phyloP scores from a whole-genome alignment of 345 rosid species.

The Citrus glauca region DNA sequence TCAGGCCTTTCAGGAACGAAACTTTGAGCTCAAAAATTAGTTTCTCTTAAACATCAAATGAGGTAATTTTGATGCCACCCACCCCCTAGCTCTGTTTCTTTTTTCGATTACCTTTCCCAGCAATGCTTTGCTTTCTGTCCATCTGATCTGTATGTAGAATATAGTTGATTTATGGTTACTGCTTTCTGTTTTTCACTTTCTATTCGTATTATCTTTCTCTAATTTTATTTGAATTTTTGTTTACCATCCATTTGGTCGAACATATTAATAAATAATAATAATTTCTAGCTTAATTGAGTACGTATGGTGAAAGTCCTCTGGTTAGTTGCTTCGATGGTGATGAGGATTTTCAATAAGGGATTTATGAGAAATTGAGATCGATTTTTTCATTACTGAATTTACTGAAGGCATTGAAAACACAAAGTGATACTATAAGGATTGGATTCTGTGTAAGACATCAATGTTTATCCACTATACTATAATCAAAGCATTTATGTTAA shows the following conservation, averaged over 20 bases:
- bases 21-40: background rate
- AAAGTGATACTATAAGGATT: background rate
- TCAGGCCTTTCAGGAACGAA: background rate
- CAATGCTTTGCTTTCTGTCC: background rate
- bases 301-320: background rate
- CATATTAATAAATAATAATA: background rate
- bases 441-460: background rate
- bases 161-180: background rate
- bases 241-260: background rate
- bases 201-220: background rate
- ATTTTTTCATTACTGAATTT: no score
- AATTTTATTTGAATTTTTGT: background rate
- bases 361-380: background rate
- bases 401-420: background rate
- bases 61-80: conserved; percentile 9
- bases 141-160: background rate
- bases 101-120: background rate
- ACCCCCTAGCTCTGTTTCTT: background rate
- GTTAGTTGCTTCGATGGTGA: background rate
- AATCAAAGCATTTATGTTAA: background rate
- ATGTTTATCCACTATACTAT: background rate
- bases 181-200: background rate
- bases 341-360: background rate
- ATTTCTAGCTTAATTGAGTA: background rate
- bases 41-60: background rate